A percentile compares a stretch with the other conserved stretches of the same genome.
Evolutionary conservation across 805 yeast species (phyloP).

Genomic region (Komagataella pastoris): DNA sequence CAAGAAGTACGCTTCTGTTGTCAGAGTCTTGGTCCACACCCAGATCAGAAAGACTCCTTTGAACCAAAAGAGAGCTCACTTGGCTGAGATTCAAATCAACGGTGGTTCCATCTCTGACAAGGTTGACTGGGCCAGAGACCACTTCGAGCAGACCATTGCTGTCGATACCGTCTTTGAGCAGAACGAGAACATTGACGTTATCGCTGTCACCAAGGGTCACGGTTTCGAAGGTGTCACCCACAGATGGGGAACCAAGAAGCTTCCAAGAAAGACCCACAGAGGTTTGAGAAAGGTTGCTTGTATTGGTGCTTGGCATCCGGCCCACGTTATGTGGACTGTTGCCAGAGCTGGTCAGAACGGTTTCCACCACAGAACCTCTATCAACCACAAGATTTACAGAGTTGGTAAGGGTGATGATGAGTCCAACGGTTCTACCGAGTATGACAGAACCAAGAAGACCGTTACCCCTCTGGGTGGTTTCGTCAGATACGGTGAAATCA

Average conservation of each 20-base stretch:
- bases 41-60: slow-evolving; percentile 99
- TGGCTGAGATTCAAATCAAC: slow-evolving; percentile 98
- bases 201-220: slow-evolving; percentile 99
- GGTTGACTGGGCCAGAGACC: slow-evolving; percentile 97
- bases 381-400: slow-evolving; percentile 99
- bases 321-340: slow-evolving; percentile 99
- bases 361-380: slow-evolving; percentile 99
- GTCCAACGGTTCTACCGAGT: slow-evolving; percentile 88
- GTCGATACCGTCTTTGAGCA: slow-evolving; percentile 96
- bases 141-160: slow-evolving; percentile 96
- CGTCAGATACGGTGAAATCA: slow-evolving; percentile 97
- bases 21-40: slow-evolving; percentile 99
- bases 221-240: slow-evolving; percentile 99
- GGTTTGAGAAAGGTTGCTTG: slow-evolving; percentile 99
- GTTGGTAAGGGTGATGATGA: slow-evolving; percentile 95
- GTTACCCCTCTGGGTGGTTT: slow-evolving; percentile 99
- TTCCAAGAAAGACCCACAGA: slow-evolving; percentile 99
- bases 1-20: slow-evolving; percentile 95
- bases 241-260: slow-evolving; percentile 99
- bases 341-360: slow-evolving; percentile 99
- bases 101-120: slow-evolving; percentile 98
- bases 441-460: slow-evolving; percentile 99
- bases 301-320: slow-evolving; percentile 99
- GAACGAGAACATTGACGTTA: slow-evolving; percentile 96
- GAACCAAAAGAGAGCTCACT: slow-evolving; percentile 98